These are phyloP conservation scores for Aspergillus puulaauensis DNA, from an alignment of 2,329 filamentous ascomycete genomes.

Conservation along the genomic window DNA sequence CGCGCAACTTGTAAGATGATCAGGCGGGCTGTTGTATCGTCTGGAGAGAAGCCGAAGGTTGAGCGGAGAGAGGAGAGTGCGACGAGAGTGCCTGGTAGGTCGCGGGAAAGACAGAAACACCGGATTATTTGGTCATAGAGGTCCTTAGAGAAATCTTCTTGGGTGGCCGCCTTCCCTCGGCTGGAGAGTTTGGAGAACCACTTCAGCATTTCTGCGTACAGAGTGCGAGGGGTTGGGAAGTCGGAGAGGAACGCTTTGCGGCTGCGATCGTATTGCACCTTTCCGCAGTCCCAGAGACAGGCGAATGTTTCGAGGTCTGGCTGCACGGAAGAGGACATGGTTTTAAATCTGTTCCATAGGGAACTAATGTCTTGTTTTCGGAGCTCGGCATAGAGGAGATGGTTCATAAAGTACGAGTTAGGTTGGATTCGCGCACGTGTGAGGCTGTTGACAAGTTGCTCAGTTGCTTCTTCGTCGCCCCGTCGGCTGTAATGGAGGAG, in stretches of 20 bases:
- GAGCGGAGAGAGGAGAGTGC: constrained; percentile 48
- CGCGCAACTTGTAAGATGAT: constrained; percentile 52
- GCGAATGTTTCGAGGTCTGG: constrained; percentile 70
- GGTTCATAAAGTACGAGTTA: constrained; percentile 76
- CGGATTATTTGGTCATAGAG: constrained; percentile 54
- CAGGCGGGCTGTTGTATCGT: constrained; percentile 47
- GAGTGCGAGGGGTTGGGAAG: constrained; percentile 45
- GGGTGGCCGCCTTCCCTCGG: constrained; percentile 27
- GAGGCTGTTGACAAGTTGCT: constrained; percentile 63
- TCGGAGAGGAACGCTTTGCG: constrained; percentile 46
- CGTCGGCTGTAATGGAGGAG: constrained; percentile 70
- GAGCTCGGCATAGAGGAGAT: constrained; percentile 67
- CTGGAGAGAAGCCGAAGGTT: constrained; percentile 47
- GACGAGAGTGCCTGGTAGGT: constrained; percentile 50
- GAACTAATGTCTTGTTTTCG: constrained; percentile 57
- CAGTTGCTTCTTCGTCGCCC: constrained; percentile 57
- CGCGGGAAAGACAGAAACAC: constrained; percentile 51
- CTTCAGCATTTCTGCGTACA: constrained; percentile 52
- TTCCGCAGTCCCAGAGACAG: constrained; percentile 61
- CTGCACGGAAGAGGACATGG: constrained; percentile 54
- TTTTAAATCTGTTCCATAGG: constrained; percentile 57
- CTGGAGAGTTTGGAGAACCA: constrained; percentile 40
- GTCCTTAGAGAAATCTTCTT: constrained; percentile 46
- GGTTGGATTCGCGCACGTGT: constrained; percentile 63
- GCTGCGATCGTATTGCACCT: constrained; percentile 49